Conservation (phyloP, 169 alveolate genomes). For the Plasmodium billcollinsi region DNA sequence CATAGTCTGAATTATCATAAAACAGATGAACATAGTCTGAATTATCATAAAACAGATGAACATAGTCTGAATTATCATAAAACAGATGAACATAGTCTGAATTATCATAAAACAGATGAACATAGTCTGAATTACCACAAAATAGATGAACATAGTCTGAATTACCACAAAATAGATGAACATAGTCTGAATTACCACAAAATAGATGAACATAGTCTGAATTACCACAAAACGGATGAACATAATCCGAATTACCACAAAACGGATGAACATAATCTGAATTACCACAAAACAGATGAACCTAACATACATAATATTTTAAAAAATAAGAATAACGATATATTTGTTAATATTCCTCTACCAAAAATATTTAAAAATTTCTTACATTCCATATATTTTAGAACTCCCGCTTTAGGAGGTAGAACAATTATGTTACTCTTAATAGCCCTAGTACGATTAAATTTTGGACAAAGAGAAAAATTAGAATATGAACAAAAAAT, state of each 20-base stretch:
- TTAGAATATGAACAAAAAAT: conserved; percentile 53
- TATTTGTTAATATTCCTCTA: conserved; percentile 65
- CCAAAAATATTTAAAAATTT: conserved; percentile 81
- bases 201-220: too few relatives aligned
- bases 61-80: too few relatives aligned
- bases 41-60: not conserved
- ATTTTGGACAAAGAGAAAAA: conserved; percentile 85
- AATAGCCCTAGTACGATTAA: conserved; percentile 84
- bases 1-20: not conserved
- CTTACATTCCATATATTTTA: conserved; percentile 82
- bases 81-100: too few relatives aligned
- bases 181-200: too few relatives aligned
- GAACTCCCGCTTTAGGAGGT: conserved; percentile 88
- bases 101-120: not conserved
- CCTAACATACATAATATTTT: not conserved
- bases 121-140: too few relatives aligned
- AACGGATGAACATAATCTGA: not conserved
- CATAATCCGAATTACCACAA: too few relatives aligned
- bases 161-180: not conserved
- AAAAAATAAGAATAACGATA: not conserved
- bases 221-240: conserved; percentile 1
- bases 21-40: too few relatives aligned
- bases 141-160: too few relatives aligned
- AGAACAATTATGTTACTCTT: conserved; percentile 82
- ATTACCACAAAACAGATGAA: not conserved